Evolutionary conservation across 345 rosid species (phyloP).

Genomic region (Clausena lansium): DNA sequence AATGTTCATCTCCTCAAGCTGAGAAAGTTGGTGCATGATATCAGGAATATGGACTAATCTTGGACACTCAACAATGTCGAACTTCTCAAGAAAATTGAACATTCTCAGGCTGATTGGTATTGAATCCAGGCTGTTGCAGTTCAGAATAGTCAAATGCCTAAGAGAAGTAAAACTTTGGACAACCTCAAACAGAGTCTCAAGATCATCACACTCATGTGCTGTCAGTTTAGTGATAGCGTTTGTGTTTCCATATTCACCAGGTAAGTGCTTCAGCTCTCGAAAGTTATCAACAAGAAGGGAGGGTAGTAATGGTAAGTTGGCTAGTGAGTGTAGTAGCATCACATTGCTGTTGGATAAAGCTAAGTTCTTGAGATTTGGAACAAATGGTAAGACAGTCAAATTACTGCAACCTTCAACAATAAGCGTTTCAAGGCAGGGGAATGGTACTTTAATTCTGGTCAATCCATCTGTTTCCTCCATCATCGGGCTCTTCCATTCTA

Average conservation of each 20-base stretch:
- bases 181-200: no score
- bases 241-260: neutral
- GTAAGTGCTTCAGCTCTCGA: neutral
- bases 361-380: constrained; percentile 21
- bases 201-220: constrained; percentile 5
- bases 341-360: constrained; percentile 23
- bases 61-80: constrained; percentile 21
- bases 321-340: constrained; percentile 14
- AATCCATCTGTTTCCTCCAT: neutral
- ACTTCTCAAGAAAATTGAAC: constrained; percentile 12
- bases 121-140: constrained; percentile 8
- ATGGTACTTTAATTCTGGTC: neutral
- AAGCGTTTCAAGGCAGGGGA: constrained; percentile 26
- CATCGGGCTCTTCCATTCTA: constrained; percentile 10
- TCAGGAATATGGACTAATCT: neutral
- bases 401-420: constrained; percentile 16
- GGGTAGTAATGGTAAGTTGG: neutral
- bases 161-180: constrained; percentile 9
- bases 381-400: constrained; percentile 11
- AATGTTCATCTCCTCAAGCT: constrained; percentile 13
- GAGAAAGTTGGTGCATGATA: constrained; percentile 3
- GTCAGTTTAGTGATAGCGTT: constrained; percentile 8
- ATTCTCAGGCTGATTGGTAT: constrained; percentile 2
- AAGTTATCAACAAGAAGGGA: constrained; percentile 18
- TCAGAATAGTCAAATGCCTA: constrained; percentile 21